Evolutionary conservation across 371 early-diverging fungal genomes (phyloP).

Genomic region (Mortierella sp.): DNA sequence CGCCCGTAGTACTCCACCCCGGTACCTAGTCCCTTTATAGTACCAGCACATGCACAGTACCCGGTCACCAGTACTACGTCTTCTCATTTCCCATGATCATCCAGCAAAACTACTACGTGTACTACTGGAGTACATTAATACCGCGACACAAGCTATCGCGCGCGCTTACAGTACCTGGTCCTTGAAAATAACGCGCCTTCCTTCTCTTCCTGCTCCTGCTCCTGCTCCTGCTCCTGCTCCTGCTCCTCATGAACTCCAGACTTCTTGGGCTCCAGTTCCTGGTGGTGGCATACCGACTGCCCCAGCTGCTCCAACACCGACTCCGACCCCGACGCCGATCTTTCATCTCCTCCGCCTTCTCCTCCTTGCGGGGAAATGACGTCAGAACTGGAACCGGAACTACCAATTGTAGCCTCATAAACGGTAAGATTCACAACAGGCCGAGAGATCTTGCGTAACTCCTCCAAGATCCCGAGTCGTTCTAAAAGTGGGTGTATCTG

Average conservation of each 20-base stretch:
- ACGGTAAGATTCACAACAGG: conserved; percentile 25
- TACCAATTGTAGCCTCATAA: not conserved
- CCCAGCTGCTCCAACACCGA: not conserved
- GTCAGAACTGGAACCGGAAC: not conserved
- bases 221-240: not conserved
- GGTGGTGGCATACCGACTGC: too few relatives aligned
- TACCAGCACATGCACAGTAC: not conserved
- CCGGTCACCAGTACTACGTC: not conserved
- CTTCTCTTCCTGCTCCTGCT: not conserved
- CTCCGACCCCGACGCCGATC: not conserved
- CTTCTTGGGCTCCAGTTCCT: not conserved
- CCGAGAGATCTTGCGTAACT: conserved; percentile 13
- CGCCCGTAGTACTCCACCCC: not conserved
- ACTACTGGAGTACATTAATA: too few relatives aligned
- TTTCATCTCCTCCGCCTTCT: not conserved
- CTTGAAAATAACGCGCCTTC: not conserved
- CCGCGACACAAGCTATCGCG: too few relatives aligned
- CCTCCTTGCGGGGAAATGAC: not conserved
- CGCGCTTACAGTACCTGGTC: not conserved
- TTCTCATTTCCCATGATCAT: not conserved
- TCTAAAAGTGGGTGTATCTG: conserved; percentile 36
- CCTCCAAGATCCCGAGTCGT: conserved; percentile 30
- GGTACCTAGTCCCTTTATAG: not conserved
- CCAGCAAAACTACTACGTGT: too few relatives aligned
- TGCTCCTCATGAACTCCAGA: not conserved